Evolutionary conservation across 805 yeast genomes (phyloP), one percentile per base, ranked within the genome.

Genomic region (Pichia gijzeniarum): DNA sequence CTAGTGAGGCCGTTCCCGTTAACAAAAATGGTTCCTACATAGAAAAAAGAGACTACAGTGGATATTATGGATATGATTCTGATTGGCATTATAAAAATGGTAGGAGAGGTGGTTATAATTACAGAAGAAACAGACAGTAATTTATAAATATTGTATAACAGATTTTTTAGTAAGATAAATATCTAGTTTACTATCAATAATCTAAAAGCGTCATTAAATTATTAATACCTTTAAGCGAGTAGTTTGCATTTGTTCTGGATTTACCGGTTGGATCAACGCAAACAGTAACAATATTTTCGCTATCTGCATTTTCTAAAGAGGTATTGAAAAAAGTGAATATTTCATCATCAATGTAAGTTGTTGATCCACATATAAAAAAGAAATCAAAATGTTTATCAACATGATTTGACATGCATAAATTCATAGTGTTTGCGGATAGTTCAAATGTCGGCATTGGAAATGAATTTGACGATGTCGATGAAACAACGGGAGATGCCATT

Each of bases 321-420:
- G 63, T 68, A 48, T 76, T 74, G 21, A 76, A 74, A 50, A 70
- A 73, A 43, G 76, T 78, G 64, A 76, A 82, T 20, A 78, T 62
- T 16, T 84, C 79, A 53, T 85, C 93, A 56, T 82, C 83, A n/a
- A 79, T 69, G 0, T 83, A 78, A 8, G 82, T 74, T 3, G 79
- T 70, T 2, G 85, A 82, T 27, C 91, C 91, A 40, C 82, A 76
- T 36, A 77, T 68, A 50, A 81, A 71, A 14, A 79, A 58, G 43
- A 77, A 68, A 19, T 70, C 72, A 31, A 74, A 53, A 9, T 30
- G 37, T n/a, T 31, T 22, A 16, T 38, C 36, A 16, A 16, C 12
- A 9, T 20, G 6, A 7, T 5, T 21, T 12, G 34, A 9, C 4
- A 32, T 6, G 7, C 34, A n/a, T 18, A 22, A 25, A 19, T 21